Conservation (phyloP, 2,329 filamentous ascomycete genomes). For the Exophiala calicioides region DNA sequence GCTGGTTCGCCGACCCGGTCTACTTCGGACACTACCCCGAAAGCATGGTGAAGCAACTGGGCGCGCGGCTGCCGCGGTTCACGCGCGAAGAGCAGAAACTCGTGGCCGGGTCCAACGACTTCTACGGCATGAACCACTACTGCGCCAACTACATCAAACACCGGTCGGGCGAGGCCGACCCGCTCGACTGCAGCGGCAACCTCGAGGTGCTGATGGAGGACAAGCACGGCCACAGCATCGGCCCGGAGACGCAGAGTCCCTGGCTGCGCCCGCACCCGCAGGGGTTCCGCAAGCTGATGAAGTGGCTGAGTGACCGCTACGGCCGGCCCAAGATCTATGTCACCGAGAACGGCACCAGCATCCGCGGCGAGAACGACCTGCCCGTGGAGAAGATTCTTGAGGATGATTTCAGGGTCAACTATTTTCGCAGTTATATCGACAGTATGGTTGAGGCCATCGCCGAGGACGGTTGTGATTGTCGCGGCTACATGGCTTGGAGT, state of each 20-base stretch:
- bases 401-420: constrained; percentile 78
- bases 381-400: constrained; percentile 65
- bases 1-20: constrained; percentile 85
- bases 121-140: constrained; percentile 95
- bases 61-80: constrained; percentile 72
- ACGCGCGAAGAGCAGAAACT: constrained; percentile 70
- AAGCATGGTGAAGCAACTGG: constrained; percentile 79
- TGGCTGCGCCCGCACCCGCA: constrained; percentile 77
- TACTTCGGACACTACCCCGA: constrained; percentile 83
- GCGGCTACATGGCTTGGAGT: constrained; percentile 83
- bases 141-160: constrained; percentile 84
- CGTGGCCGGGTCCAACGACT: constrained; percentile 86
- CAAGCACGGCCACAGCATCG: constrained; percentile 72
- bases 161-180: constrained; percentile 54
- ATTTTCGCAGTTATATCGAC: constrained; percentile 74
- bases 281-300: constrained; percentile 75
- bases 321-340: constrained; percentile 76
- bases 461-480: constrained; percentile 74
- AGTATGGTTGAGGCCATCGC: constrained; percentile 73
- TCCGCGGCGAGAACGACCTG: constrained; percentile 80
- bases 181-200: constrained; percentile 73
- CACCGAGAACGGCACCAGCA: constrained; percentile 83
- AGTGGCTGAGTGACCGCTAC: constrained; percentile 77
- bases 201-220: constrained; percentile 70
- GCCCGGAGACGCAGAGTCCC: constrained; percentile 76